phyloP scores from a whole-genome alignment of 78 protist species.

The Planoprotostelium fungivorum region DNA sequence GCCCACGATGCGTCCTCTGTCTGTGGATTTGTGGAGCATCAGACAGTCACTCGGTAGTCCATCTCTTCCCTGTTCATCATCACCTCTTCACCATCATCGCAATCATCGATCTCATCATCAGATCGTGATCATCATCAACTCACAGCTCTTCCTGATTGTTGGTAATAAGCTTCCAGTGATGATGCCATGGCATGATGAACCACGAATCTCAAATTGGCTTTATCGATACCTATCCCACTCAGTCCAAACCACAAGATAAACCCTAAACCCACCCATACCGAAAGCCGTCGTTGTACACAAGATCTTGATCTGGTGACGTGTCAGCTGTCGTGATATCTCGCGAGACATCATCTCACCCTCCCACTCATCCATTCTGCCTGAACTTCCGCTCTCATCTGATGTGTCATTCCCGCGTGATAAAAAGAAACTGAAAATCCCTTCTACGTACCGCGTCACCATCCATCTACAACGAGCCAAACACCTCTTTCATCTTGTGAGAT shows the following conservation, averaged over 20 bases:
- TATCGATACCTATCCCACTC: slow-evolving; percentile 95
- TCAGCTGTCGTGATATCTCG: too few species aligned
- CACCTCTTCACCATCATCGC: too few species aligned
- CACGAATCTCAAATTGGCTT: slow-evolving; percentile 94
- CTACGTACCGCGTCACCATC: too few species aligned
- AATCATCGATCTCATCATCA: background rate
- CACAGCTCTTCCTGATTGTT: slow-evolving; percentile 91
- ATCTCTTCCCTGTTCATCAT: background rate
- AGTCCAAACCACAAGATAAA: too few species aligned
- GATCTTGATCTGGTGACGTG: slow-evolving; percentile 54
- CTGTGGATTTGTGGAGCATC: background rate
- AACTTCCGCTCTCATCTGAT: slow-evolving; percentile 15
- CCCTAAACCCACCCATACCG: slow-evolving; percentile 99
- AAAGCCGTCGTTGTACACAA: slow-evolving; percentile 97
- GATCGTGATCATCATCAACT: background rate
- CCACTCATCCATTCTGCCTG: slow-evolving; percentile 80
- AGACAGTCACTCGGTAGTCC: background rate
- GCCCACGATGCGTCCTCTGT: background rate
- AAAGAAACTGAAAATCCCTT: slow-evolving; percentile 32
- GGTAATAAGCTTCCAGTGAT: slow-evolving; percentile 95
- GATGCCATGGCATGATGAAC: slow-evolving; percentile 95
- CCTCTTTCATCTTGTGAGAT: slow-evolving; percentile 28
- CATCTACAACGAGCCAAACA: too few species aligned
- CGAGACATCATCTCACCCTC: slow-evolving; percentile 47
- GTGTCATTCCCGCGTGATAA: slow-evolving; percentile 81